Conservation (phyloP, 1,284 basidiomycete genomes). For the Vanrija pseudolonga region DNA sequence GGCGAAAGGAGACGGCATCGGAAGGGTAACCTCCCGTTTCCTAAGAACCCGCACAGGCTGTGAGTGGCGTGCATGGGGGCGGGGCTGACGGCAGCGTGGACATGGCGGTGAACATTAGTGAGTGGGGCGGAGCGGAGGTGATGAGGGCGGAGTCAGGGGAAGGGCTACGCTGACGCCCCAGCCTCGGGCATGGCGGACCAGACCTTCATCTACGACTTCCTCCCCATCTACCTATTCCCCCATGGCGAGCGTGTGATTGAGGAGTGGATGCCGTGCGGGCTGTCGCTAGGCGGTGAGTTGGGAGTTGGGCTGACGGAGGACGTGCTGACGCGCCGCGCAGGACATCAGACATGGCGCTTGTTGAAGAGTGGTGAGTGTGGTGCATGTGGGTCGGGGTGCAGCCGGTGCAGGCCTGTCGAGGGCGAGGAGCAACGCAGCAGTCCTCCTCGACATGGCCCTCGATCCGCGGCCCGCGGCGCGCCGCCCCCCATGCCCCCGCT, state of each 20-base stretch:
- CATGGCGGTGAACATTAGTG: slow-evolving; percentile 60
- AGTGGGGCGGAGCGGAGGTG: slow-evolving; percentile 32
- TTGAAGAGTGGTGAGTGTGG: background rate
- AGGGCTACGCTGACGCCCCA: slow-evolving; percentile 4
- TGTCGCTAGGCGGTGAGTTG: slow-evolving; percentile 51
- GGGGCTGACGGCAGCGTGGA: slow-evolving; percentile 50
- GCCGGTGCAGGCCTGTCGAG: too few relatives aligned
- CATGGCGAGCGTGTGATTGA: slow-evolving; percentile 60
- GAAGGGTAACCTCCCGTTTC: slow-evolving; percentile 60
- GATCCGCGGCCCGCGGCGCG: too few relatives aligned
- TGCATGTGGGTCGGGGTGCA: background rate
- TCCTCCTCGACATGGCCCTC: too few relatives aligned
- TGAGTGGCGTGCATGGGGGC: slow-evolving; percentile 14
- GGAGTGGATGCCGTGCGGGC: slow-evolving; percentile 60
- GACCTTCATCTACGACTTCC: slow-evolving; percentile 73
- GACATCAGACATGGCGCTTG: slow-evolving; percentile 7
- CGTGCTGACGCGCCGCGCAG: background rate
- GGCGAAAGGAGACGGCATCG: slow-evolving; percentile 59
- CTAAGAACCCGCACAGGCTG: slow-evolving; percentile 60
- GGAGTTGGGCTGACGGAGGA: too few relatives aligned
- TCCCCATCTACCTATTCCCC: slow-evolving; percentile 73
- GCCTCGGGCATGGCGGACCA: slow-evolving; percentile 71
- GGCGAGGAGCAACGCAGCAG: too few relatives aligned
- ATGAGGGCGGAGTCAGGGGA: slow-evolving; percentile 20
- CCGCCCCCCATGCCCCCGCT: too few relatives aligned